Evolutionary conservation across 2,329 filamentous ascomycete genomes (phyloP).

Genomic region (Coniochaeta sp.): DNA sequence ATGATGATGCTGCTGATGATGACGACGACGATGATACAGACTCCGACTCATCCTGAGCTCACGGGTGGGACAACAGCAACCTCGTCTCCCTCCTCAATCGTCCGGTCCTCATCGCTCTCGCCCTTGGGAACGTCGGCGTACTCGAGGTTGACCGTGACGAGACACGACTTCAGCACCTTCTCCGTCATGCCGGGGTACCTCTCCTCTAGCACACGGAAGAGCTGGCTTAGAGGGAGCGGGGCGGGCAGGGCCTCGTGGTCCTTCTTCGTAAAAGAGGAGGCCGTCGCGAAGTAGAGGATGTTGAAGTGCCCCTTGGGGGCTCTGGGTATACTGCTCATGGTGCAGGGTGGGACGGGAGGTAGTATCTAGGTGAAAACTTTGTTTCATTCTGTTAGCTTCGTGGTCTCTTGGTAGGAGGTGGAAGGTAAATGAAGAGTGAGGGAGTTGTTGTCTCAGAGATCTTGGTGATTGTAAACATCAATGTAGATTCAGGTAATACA

Average conservation of each 20-base stretch:
- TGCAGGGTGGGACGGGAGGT: too few relatives aligned
- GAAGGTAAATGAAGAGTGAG: slow-evolving; percentile 7
- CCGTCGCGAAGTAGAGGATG: slow-evolving; percentile 75
- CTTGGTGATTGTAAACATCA: slow-evolving; percentile 49
- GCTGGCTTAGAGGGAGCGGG: slow-evolving; percentile 52
- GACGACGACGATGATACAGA: too few relatives aligned
- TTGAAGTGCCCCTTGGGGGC: slow-evolving; percentile 62
- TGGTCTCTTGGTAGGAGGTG: neutral
- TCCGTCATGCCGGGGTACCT: slow-evolving; percentile 62
- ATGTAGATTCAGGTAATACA: slow-evolving; percentile 48
- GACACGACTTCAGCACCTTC: slow-evolving; percentile 63
- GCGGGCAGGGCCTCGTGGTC: slow-evolving; percentile 59
- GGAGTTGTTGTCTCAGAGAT: slow-evolving; percentile 50
- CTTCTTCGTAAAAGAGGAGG: slow-evolving; percentile 63
- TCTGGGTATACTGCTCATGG: slow-evolving; percentile 33
- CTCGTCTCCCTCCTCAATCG: slow-evolving; percentile 69
- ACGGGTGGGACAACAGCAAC: slow-evolving; percentile 85
- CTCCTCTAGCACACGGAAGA: slow-evolving; percentile 63
- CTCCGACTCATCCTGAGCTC: slow-evolving; percentile 61
- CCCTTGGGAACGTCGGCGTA: slow-evolving; percentile 63
- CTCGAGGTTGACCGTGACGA: slow-evolving; percentile 73
- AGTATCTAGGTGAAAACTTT: neutral
- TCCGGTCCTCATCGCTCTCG: slow-evolving; percentile 30
- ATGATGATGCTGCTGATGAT: too few relatives aligned
- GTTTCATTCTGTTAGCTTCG: slow-evolving; percentile 8